phyloP scores from a whole-genome alignment of 805 yeast species.

The Suhomyces xylopsoci region DNA sequence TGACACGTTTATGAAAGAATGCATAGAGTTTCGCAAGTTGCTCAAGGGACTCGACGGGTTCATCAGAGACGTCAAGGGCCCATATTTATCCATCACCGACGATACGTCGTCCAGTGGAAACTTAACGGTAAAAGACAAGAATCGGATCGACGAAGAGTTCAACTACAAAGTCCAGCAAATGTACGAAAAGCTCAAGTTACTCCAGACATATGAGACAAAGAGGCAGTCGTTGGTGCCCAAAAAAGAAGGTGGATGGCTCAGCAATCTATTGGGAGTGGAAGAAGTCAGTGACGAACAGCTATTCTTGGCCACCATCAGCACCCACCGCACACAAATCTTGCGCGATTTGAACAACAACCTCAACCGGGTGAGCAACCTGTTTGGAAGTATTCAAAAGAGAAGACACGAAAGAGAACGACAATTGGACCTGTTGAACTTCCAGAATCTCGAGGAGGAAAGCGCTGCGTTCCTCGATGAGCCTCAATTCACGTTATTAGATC shows the following conservation, averaged over 20 bases:
- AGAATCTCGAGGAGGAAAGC: conserved; percentile 35
- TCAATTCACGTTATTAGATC: not conserved
- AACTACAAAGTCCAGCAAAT: conserved; percentile 50
- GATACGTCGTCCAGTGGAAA: conserved; percentile 13
- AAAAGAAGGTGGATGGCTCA: conserved; percentile 6
- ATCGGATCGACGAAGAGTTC: conserved; percentile 54
- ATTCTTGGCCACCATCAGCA: conserved; percentile 36
- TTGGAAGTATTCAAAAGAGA: conserved; percentile 49
- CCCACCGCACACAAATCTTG: conserved; percentile 49
- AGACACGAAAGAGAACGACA: conserved; percentile 42
- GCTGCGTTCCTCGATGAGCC: not conserved
- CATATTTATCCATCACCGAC: conserved; percentile 26
- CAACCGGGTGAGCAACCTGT: conserved; percentile 40
- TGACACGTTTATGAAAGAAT: conserved; percentile 44
- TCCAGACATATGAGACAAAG: conserved; percentile 51
- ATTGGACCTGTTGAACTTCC: conserved; percentile 37
- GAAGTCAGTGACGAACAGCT: conserved; percentile 34
- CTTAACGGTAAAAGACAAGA: conserved; percentile 48
- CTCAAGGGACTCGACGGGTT: conserved; percentile 32
- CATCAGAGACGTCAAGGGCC: conserved; percentile 28
- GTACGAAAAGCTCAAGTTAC: conserved; percentile 46
- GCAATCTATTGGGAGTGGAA: conserved; percentile 26
- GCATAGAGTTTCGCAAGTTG: conserved; percentile 30
- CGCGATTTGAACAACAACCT: conserved; percentile 46
- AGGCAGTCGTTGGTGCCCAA: conserved; percentile 27